These are phyloP conservation scores for Blastobotrys raffinosifermentans DNA, from an alignment of 1,139 yeast genomes.

Conservation along the genomic window DNA sequence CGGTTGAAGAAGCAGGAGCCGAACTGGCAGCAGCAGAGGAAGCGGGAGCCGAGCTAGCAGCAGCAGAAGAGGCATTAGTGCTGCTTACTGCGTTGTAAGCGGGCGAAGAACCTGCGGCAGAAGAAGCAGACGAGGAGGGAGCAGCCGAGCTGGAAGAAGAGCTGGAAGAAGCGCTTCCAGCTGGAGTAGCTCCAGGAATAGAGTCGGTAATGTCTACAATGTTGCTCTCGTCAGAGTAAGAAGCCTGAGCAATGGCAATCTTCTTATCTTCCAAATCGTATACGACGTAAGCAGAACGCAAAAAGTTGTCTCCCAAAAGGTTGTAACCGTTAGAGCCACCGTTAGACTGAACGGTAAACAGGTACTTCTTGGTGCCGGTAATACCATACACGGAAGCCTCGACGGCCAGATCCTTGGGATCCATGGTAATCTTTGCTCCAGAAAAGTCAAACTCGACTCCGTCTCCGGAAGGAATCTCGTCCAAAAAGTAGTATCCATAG, in stretches of 20 bases:
- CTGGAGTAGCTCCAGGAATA: conserved; percentile 1
- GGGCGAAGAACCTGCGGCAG: too few species aligned
- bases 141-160: too few species aligned
- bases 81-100: too few species aligned
- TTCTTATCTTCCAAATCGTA: conserved; percentile 48
- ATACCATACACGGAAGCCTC: conserved; percentile 7
- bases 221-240: conserved; percentile 17
- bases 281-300: conserved; percentile 50
- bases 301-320: conserved; percentile 48
- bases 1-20: too few species aligned
- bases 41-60: too few species aligned
- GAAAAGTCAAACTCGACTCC: conserved; percentile 22
- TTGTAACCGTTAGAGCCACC: conserved; percentile 4
- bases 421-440: conserved; percentile 26
- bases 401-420: conserved; percentile 1
- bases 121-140: too few species aligned
- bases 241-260: conserved; percentile 52
- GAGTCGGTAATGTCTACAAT: conserved; percentile 15
- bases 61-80: too few species aligned
- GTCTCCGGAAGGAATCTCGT: conserved; percentile 11
- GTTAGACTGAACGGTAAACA: conserved; percentile 8
- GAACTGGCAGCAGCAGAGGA: too few species aligned
- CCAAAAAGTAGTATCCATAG: conserved; percentile 13
- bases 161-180: too few species aligned
- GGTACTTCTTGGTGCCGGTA: conserved; percentile 3